Base-by-base conservation (phyloP, 2,329 filamentous ascomycete genomes). In the Neonectria faginata region DNA sequence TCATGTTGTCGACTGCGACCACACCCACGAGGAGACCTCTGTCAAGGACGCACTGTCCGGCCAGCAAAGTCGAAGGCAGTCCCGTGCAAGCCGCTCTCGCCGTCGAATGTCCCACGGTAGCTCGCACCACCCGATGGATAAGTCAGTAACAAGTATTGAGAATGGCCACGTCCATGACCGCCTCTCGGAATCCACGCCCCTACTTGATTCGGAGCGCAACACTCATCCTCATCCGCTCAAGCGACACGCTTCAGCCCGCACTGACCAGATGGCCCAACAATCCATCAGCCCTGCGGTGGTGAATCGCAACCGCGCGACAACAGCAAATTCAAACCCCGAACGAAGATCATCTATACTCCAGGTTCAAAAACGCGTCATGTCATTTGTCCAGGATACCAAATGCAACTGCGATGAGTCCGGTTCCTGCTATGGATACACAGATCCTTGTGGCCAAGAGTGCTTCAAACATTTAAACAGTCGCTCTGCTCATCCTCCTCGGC, bases 1-100 rank as follows among this genome's bases (percentile, higher is more conserved):
- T 18, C 91, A 93, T 70, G 89, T 94, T 5, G 91, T 94, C 59
- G 91, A 92, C 75, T 96, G 92, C 78, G 91, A 93, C 67, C 91
- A 94, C 73, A 87, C 84, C 48, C 91, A 94, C 73, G 84, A 87
- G 12, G 89, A 89, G 20, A 80, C 84, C 65, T 74, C 73, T 5
- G 66, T 66, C 27, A 77, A 77, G 16, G 74, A 78, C 39, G 60
- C 56, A 22, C 66, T 70, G 45, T 63, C 70, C 18, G 72, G 71
- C 29, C 67, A 70, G 39, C 70, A 70, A 20, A 60, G 59, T 48
- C 73, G 77, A 22, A 70, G 67, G 53, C 73, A 73, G 25, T 79
- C 79, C 2, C 70, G 77, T 10, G 68, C 70, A 31, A 77, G 75
- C 54, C 75, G 75, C 27, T 72, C 76, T 69, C 69, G 78, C 68